Evolutionary conservation across 495 filamentous ascomycete genomes (phyloP).

Genomic region (Aspergillus cristatus): DNA sequence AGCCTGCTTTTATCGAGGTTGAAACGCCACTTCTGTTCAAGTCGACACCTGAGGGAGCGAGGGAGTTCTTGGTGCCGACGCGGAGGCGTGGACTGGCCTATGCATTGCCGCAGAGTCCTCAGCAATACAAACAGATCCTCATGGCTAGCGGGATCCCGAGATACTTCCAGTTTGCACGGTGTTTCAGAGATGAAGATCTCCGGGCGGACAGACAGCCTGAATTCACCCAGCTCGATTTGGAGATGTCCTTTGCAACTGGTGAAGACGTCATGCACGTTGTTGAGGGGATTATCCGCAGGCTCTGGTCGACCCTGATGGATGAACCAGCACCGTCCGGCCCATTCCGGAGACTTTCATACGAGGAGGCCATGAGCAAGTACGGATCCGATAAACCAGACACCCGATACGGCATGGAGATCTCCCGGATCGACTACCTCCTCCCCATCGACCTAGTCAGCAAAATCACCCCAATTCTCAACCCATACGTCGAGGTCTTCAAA

Average conservation of each 20-base stretch:
- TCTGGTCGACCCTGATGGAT: constrained; percentile 44
- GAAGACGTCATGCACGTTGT: constrained; percentile 63
- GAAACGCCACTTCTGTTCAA: constrained; percentile 95
- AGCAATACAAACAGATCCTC: constrained; percentile 97
- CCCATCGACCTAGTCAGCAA: constrained; percentile 59
- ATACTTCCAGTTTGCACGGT: constrained; percentile 90
- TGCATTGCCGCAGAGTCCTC: constrained; percentile 89
- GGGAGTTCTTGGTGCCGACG: constrained; percentile 93
- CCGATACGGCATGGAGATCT: constrained; percentile 54
- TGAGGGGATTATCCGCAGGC: constrained; percentile 50
- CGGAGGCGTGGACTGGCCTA: constrained; percentile 66
- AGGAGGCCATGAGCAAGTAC: constrained; percentile 68
- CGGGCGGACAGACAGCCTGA: constrained; percentile 92
- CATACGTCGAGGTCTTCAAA: constrained; percentile 64
- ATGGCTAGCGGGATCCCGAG: constrained; percentile 78
- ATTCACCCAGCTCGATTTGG: constrained; percentile 95
- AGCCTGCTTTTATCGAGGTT: constrained; percentile 59
- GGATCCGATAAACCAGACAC: constrained; percentile 92
- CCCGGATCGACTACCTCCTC: constrained; percentile 50
- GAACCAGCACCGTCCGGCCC: constrained; percentile 29
- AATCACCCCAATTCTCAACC: constrained; percentile 52
- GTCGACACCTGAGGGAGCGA: constrained; percentile 90
- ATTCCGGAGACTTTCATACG: constrained; percentile 59
- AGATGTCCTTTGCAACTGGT: constrained; percentile 75
- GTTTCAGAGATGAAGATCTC: constrained; percentile 92